A percentile compares a stretch with the other conserved stretches of the same genome.
phyloP scores from a whole-genome alignment of 1,284 basidiomycete genomes.

The Rhodotorula sp. region DNA sequence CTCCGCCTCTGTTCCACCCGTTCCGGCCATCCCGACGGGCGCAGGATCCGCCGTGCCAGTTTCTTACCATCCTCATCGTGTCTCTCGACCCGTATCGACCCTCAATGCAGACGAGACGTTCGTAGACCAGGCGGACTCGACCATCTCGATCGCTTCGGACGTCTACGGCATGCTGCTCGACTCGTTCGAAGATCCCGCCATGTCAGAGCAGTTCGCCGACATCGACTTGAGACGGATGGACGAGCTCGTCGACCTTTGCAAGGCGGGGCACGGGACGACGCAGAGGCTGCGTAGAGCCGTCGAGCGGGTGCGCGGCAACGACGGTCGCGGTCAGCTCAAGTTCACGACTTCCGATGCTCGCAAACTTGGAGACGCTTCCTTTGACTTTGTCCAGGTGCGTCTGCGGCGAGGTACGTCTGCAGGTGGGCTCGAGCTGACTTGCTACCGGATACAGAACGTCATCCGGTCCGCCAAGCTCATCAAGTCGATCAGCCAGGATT shows the following conservation, averaged over 20 bases:
- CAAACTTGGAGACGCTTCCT: slow-evolving; percentile 42
- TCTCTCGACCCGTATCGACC: slow-evolving; percentile 43
- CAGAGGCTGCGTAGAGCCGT: slow-evolving; percentile 21
- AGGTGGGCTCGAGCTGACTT: slow-evolving; percentile 32
- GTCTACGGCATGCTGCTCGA: slow-evolving; percentile 54
- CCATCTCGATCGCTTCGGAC: slow-evolving; percentile 52
- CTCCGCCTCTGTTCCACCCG: slow-evolving; percentile 6
- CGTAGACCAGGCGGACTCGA: slow-evolving; percentile 53
- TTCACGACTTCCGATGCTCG: slow-evolving; percentile 29
- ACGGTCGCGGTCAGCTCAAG: slow-evolving; percentile 37
- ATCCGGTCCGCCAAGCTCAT: slow-evolving; percentile 52
- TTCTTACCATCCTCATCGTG: slow-evolving; percentile 18
- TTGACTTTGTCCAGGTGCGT: slow-evolving; percentile 47
- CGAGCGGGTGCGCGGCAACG: slow-evolving; percentile 38
- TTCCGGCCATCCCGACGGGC: not conserved
- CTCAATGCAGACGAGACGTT: slow-evolving; percentile 52
- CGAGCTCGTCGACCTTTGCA: slow-evolving; percentile 34
- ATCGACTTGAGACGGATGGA: slow-evolving; percentile 25
- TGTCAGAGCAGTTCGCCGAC: slow-evolving; percentile 3
- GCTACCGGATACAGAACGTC: slow-evolving; percentile 47
- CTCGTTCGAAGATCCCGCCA: slow-evolving; percentile 47
- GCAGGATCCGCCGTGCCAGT: not conserved
- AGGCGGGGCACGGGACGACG: slow-evolving; percentile 33
- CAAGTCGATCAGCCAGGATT: slow-evolving; percentile 49
- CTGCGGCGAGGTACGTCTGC: slow-evolving; percentile 46